Percentiles rank a stretch among this genome's conserved stretches.
Conservation (phyloP, 306 rosid species). For the Myrica gale region DNA sequence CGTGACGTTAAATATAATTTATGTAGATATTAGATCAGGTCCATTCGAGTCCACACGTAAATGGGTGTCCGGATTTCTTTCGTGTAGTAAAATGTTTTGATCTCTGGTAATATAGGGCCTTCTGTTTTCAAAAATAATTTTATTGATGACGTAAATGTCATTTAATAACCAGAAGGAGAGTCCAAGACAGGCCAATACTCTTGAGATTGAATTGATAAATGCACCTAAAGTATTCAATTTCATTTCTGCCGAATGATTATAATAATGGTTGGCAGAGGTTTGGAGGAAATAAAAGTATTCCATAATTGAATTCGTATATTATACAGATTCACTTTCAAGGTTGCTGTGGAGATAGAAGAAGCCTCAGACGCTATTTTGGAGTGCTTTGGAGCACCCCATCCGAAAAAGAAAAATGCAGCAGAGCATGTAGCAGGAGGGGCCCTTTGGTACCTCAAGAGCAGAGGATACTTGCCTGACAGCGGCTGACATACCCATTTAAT, state of each 20-base stretch:
- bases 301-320: slow-evolving; percentile 1
- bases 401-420: slow-evolving; percentile 68
- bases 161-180: neutral
- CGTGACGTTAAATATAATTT: too few relatives aligned
- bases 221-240: too few relatives aligned
- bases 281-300: too few relatives aligned
- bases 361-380: slow-evolving; percentile 42
- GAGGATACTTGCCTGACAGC: slow-evolving; percentile 40
- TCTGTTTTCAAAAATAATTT: neutral
- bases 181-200: neutral
- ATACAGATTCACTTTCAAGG: slow-evolving; percentile 69
- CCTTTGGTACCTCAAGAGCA: slow-evolving; percentile 63
- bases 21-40: too few relatives aligned
- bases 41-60: too few relatives aligned
- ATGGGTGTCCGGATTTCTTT: too few relatives aligned
- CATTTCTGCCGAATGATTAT: too few relatives aligned
- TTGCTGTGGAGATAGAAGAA: slow-evolving; percentile 61
- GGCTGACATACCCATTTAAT: neutral
- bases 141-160: neutral
- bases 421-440: slow-evolving; percentile 87
- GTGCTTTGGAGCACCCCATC: slow-evolving; percentile 49
- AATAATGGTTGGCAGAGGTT: too few relatives aligned
- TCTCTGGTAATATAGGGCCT: neutral
- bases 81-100: too few relatives aligned
- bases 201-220: neutral